Evolutionary conservation across 139 green algal species (phyloP), one percentile per base, ranked within the genome.

Genomic region (Desmodesmus armatus): DNA sequence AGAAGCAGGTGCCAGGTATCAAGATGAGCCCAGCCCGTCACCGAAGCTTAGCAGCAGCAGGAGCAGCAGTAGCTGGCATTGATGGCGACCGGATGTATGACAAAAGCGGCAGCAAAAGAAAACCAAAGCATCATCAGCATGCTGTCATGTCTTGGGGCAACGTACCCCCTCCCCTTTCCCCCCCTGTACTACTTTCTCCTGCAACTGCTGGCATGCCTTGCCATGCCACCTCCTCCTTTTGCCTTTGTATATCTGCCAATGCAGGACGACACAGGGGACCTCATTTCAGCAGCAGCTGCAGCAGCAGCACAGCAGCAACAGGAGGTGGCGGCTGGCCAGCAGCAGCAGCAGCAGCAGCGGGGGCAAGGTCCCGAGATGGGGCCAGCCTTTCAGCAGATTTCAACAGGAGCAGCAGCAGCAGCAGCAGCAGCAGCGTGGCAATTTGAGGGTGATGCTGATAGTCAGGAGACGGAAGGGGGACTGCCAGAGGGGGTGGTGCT

Each of bases 221-320:
- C 47, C n/a, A 35, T 13, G 23, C n/a, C n/a, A n/a, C n/a, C n/a
- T n/a, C n/a, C n/a, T n/a, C n/a, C n/a, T n/a, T n/a, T n/a, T n/a
- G n/a, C n/a, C n/a, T n/a, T n/a, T 67, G 58, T 23, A 35, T 19
- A 43, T 43, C 1, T 19, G 2, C 43, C n/a, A 13, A 33, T 70
- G 74, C 74, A 81, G 74, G 74, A 71, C 71, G 76, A 82, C 53
- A 80, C 73, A 5, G 15, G 33, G 15, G 47, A 67, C 23, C 33
- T 80, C 4, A 37, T 80, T 5, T 47, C 37, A 17, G 40, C 9
- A n/a, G 53, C 37, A 82, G 55, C 76, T 55, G 37, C 31, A 72
- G 55, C 76, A 70, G 37, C 69, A 25, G 31, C 13, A 2, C 62
- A 71, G 7, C 29, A 71, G 62, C 6, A 72, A 29, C 65, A 71